phyloP scores from a whole-genome alignment of 1,139 yeast species.

The Meyerozyma guilliermondii region DNA sequence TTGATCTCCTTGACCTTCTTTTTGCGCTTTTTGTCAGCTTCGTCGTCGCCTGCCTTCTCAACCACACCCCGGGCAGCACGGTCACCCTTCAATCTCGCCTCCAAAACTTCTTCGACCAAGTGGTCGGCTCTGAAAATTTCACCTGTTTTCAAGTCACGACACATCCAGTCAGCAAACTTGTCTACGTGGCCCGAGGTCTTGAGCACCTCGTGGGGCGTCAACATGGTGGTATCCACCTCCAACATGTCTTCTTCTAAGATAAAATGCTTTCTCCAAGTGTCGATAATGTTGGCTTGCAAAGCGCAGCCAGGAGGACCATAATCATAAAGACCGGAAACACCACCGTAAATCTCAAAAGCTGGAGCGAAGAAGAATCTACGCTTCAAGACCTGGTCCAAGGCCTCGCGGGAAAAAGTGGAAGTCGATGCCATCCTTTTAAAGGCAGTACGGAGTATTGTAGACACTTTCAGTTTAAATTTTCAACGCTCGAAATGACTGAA shows the following conservation, averaged over 20 bases:
- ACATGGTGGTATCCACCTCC: slow-evolving; percentile 96
- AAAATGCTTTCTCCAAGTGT: slow-evolving; percentile 96
- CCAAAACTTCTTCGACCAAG: slow-evolving; percentile 94
- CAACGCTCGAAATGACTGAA: background rate
- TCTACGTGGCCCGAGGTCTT: slow-evolving; percentile 99
- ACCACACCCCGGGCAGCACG: slow-evolving; percentile 85
- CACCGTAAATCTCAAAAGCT: slow-evolving; percentile 95
- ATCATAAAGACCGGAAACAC: slow-evolving; percentile 96
- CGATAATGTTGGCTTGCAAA: slow-evolving; percentile 90
- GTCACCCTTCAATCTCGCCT: slow-evolving; percentile 93
- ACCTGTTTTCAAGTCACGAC: slow-evolving; percentile 90
- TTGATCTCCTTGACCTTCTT: slow-evolving; percentile 96
- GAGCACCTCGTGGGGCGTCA: slow-evolving; percentile 95
- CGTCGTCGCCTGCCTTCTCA: slow-evolving; percentile 49
- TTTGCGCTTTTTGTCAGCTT: slow-evolving; percentile 79
- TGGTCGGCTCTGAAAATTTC: slow-evolving; percentile 99
- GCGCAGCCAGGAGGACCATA: slow-evolving; percentile 99
- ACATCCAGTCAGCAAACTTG: slow-evolving; percentile 99
- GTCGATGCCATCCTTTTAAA: slow-evolving; percentile 8
- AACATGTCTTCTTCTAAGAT: slow-evolving; percentile 97
- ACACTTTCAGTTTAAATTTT: background rate
- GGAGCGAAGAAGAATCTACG: slow-evolving; percentile 98
- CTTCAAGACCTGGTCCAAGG: slow-evolving; percentile 83
- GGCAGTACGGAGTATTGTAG: background rate
- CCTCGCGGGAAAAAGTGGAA: slow-evolving; percentile 69